phyloP scores from a whole-genome alignment of 352 stramenopile species.

The Thraustochytrium sp. region DNA sequence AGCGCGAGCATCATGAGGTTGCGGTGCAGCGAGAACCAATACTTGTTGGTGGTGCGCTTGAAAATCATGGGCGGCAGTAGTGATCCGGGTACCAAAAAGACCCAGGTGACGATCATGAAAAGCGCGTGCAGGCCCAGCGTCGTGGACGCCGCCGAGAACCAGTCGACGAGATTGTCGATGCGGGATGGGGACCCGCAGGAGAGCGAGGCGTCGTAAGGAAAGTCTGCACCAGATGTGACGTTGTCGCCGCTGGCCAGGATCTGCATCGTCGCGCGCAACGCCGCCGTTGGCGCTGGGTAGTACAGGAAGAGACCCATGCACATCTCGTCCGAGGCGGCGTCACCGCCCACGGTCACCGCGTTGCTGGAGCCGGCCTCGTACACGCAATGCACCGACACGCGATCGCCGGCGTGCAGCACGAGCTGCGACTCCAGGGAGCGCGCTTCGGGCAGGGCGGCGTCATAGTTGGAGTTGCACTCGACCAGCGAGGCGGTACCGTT shows the following conservation, averaged over 20 bases:
- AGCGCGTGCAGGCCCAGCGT: neutral
- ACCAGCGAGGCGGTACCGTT: neutral
- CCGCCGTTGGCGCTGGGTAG: neutral
- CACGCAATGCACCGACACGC: neutral
- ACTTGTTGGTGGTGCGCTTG: neutral
- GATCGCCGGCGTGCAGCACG: neutral
- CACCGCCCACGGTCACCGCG: neutral
- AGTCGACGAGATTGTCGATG: neutral
- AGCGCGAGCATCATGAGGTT: neutral
- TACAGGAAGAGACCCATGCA: neutral
- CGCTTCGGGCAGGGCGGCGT: neutral
- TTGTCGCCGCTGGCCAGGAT: too few relatives aligned
- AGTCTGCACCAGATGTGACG: too few relatives aligned
- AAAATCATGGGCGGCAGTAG: neutral
- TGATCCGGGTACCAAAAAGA: neutral
- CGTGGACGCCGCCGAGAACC: neutral
- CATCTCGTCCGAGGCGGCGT: neutral
- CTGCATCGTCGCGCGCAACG: too few relatives aligned
- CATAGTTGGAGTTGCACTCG: neutral
- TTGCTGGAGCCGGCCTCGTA: neutral
- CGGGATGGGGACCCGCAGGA: neutral
- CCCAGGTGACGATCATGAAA: conserved; percentile 23
- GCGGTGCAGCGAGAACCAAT: neutral
- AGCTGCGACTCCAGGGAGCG: neutral
- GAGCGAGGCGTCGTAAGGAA: neutral